A percentile compares a stretch with the other conserved stretches of the same genome.
These are phyloP conservation scores for Tothia fuscella DNA, from an alignment of 2,329 filamentous ascomycete species.

Conservation along the genomic window DNA sequence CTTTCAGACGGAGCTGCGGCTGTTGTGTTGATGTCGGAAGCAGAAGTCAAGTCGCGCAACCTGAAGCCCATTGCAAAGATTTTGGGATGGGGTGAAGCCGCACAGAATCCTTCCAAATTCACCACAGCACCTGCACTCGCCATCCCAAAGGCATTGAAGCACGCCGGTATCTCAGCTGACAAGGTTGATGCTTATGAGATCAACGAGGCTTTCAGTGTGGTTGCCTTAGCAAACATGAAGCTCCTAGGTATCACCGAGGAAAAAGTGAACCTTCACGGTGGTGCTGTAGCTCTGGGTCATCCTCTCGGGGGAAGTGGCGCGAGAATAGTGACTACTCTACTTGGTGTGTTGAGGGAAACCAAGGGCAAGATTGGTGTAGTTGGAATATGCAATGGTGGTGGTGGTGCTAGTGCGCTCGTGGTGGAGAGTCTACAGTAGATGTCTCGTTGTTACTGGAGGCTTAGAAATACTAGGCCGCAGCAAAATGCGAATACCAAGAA, in stretches of 20 bases:
- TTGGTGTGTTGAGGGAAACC: conserved; percentile 80
- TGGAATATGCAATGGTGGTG: conserved; percentile 96
- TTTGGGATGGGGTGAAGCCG: conserved; percentile 92
- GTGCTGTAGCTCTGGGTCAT: conserved; percentile 90
- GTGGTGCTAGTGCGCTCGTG: conserved; percentile 86
- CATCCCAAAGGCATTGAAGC: conserved; percentile 94
- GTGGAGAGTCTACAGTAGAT: conserved; percentile 44
- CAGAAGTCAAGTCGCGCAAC: conserved; percentile 81
- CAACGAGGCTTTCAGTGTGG: conserved; percentile 97
- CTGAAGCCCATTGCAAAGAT: conserved; percentile 94
- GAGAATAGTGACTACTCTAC: conserved; percentile 80
- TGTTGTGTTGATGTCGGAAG: conserved; percentile 85
- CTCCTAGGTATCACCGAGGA: conserved; percentile 65
- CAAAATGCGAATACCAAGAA: not conserved
- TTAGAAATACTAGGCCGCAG: not conserved
- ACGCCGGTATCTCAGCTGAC: conserved; percentile 68
- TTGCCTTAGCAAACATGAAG: conserved; percentile 94
- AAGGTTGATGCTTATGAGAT: conserved; percentile 93
- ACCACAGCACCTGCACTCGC: conserved; percentile 87
- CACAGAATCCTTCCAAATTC: conserved; percentile 84
- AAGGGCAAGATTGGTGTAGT: conserved; percentile 87
- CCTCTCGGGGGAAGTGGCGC: conserved; percentile 89
- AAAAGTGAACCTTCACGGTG: conserved; percentile 91
- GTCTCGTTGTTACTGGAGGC: not conserved
- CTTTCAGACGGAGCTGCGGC: conserved; percentile 92